These are phyloP conservation scores for Penicillium sp. DNA, from an alignment of 2,329 filamentous ascomycete species.

Conservation along the genomic window DNA sequence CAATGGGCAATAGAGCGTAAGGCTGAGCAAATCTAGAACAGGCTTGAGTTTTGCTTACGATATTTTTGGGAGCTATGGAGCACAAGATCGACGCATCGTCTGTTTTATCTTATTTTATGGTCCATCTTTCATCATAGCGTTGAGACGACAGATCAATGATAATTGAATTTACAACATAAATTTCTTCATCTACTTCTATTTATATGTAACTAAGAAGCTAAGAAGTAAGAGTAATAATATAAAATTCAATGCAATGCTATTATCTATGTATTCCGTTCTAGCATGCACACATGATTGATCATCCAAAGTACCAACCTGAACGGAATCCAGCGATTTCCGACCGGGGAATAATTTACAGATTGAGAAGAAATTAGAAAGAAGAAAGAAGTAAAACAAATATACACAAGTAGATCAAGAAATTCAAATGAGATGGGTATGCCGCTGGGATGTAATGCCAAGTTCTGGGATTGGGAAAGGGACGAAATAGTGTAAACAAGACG, in stretches of 20 bases:
- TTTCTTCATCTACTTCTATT: background rate
- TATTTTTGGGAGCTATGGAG: conserved; percentile 12
- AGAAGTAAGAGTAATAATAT: too few species aligned
- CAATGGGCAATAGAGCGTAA: background rate
- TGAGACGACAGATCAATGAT: conserved; percentile 31
- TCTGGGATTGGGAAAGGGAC: background rate
- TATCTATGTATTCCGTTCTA: background rate
- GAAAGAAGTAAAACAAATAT: background rate
- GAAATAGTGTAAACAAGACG: background rate
- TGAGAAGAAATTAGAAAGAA: background rate
- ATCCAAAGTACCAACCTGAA: background rate
- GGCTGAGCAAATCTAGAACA: background rate
- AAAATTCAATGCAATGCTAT: background rate
- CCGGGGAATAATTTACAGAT: background rate
- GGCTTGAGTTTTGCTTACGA: conserved; percentile 7
- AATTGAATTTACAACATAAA: conserved; percentile 14
- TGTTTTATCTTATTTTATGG: conserved; percentile 18
- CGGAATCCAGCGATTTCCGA: background rate
- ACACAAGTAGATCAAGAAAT: background rate
- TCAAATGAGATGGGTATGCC: background rate
- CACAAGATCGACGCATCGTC: conserved; percentile 16
- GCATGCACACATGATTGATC: background rate
- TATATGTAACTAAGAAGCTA: background rate
- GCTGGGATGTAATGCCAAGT: background rate
- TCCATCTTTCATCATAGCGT: conserved; percentile 31